phyloP scores from a whole-genome alignment of 2,329 filamentous ascomycete genomes.

The Fusarium sp. region DNA sequence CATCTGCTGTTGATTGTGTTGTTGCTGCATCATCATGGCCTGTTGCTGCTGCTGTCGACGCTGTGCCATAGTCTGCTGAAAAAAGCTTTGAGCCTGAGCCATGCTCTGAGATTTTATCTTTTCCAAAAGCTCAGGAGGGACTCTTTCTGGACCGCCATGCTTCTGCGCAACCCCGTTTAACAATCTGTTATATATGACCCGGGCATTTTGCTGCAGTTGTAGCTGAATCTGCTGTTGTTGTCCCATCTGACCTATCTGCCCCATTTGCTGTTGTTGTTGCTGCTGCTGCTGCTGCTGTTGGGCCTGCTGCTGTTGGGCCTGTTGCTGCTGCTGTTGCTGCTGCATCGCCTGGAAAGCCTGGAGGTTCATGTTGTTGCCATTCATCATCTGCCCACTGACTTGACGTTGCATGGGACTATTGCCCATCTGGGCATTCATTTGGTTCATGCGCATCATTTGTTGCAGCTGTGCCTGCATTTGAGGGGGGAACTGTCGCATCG shows the following conservation, averaged over 20 bases:
- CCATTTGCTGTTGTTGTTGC: conserved; percentile 47
- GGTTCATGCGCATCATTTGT: conserved; percentile 51
- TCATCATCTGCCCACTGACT: conserved; percentile 54
- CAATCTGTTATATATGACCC: conserved; percentile 54
- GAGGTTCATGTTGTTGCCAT: conserved; percentile 53
- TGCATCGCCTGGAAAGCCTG: conserved; percentile 55
- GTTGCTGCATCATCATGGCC: conserved; percentile 44
- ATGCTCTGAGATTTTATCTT: conserved; percentile 58
- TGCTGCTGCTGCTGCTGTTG: conserved; percentile 51
- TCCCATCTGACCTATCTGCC: conserved; percentile 47
- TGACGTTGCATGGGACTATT: conserved; percentile 48
- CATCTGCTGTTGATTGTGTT: conserved; percentile 43
- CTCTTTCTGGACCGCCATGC: conserved; percentile 56
- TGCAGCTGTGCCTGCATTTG: conserved; percentile 52
- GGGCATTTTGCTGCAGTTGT: conserved; percentile 50
- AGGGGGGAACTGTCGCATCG: conserved; percentile 50
- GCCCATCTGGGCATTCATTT: conserved; percentile 47
- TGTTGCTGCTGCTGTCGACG: conserved; percentile 49
- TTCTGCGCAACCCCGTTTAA: conserved; percentile 49
- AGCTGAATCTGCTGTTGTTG: conserved; percentile 44
- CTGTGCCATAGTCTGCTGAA: conserved; percentile 49
- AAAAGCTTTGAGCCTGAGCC: conserved; percentile 51
- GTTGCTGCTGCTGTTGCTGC: conserved; percentile 51
- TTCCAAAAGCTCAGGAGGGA: conserved; percentile 59
- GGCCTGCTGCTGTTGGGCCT: conserved; percentile 46